A percentile compares a stretch with the other conserved stretches of the same genome.
Conservation (phyloP, 108 stramenopile genomes). For the Chaetoceros muelleri region DNA sequence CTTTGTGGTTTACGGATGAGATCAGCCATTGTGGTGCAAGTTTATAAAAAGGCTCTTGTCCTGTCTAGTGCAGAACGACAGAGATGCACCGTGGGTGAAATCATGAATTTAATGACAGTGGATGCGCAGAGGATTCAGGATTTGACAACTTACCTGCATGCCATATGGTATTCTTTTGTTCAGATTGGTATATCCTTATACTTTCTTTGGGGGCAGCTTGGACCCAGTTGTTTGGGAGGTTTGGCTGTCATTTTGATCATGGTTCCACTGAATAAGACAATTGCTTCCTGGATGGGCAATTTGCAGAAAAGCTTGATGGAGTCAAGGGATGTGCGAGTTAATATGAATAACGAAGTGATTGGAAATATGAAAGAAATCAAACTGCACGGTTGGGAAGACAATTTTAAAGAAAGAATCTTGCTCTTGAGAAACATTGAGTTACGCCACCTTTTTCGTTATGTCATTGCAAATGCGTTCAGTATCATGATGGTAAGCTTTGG, state of each 20-base stretch:
- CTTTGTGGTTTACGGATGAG: constrained; percentile 75
- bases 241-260: constrained; percentile 75
- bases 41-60: constrained; percentile 79
- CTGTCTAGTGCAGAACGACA: constrained; percentile 58
- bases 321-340: constrained; percentile 74
- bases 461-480: constrained; percentile 25
- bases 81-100: constrained; percentile 50
- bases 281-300: constrained; percentile 50
- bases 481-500: constrained; percentile 24
- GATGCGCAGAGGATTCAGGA: constrained; percentile 86
- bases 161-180: constrained; percentile 69
- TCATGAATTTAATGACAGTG: constrained; percentile 87
- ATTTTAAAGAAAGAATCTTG: constrained; percentile 42
- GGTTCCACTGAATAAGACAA: constrained; percentile 68
- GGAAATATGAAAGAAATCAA: constrained; percentile 87
- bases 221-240: constrained; percentile 66
- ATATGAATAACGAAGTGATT: constrained; percentile 82
- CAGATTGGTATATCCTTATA: constrained; percentile 71
- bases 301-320: constrained; percentile 75
- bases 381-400: constrained; percentile 88
- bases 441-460: constrained; percentile 39
- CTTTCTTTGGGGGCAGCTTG: constrained; percentile 80
- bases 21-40: constrained; percentile 65
- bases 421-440: constrained; percentile 64
- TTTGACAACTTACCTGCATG: constrained; percentile 54